Base-by-base conservation (phyloP, 495 filamentous ascomycete genomes). In the Darksidea phi region DNA sequence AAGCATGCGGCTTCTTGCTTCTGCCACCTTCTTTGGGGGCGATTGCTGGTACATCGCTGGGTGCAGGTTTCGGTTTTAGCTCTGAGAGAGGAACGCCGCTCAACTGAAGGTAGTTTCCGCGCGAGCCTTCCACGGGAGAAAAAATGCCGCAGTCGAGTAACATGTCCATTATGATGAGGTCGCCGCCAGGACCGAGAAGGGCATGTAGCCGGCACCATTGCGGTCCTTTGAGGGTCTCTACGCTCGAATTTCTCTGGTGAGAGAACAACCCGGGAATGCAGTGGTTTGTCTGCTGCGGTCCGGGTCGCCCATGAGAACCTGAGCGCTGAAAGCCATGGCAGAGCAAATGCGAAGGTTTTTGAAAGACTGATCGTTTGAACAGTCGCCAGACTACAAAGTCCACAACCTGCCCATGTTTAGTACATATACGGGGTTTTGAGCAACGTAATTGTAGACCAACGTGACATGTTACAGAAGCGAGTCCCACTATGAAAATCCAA, bases 81-180 rank as follows among this genome's bases (percentile, higher is more conserved):
- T 70, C 73, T 7, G 76, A 79, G 20, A 84, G 53, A 1, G 82
- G 78, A 20, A 72, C 73, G 84, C 94, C 94, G 68, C 86, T 88
- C 17, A 96, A 71, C 73, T 98, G 94, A 66, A 84, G 84, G 63
- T 85, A 85, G 61, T 88, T 88, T 20, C 84, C 77, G 48, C 74
- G 76, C 12, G 79, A 78, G 7, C 75, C 75, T 58, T 84, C 76
- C 2, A 95, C 72, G n/a, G 79, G 70, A 20, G 78, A 64, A 68
- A 95, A 98, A 2, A 97, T 76, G 7, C 86, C 88, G 70, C 87
- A 90, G 63, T 94, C 82, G 2, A 95, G 69, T 18, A 97, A 69
- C 26, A 97, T 73, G 63, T 86, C 80, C 50, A 91, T 78, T 86
- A 98, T 95, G 66, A 91, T 85, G 13, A 81, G 81, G 53, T 96